Evolutionary conservation across 176 grass and related monocot genomes (phyloP).

Genomic region (Eragrostis curvula): DNA sequence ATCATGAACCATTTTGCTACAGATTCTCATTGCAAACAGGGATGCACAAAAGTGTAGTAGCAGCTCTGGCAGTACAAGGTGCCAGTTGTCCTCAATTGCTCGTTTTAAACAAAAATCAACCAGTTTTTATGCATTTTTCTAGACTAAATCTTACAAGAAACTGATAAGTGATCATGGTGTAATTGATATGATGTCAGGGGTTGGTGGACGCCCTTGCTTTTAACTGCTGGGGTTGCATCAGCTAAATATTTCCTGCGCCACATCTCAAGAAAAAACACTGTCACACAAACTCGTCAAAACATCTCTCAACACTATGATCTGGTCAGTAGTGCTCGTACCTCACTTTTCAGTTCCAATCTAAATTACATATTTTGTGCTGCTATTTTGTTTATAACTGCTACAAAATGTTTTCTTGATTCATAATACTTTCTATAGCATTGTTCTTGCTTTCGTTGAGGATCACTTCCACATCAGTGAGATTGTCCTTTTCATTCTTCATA

Average conservation of each 20-base stretch:
- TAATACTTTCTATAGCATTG: not conserved
- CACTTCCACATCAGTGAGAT: not conserved
- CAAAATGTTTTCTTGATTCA: not conserved
- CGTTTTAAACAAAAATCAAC: not conserved
- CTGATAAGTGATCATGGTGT: not conserved
- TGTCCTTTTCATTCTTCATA: not conserved
- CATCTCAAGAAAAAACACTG: constrained; percentile 69
- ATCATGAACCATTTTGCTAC: constrained; percentile 13
- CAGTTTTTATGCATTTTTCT: not conserved
- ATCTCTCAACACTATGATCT: constrained; percentile 94
- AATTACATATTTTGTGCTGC: not conserved
- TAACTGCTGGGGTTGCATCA: constrained; percentile 75
- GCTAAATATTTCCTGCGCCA: constrained; percentile 86
- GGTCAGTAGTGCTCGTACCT: constrained; percentile 41
- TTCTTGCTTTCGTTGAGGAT: not conserved
- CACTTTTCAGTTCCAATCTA: constrained; percentile 14
- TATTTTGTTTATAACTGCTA: constrained; percentile 11
- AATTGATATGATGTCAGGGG: constrained; percentile 49
- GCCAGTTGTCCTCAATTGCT: not conserved
- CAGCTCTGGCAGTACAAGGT: constrained; percentile 44
- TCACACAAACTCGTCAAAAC: constrained; percentile 82
- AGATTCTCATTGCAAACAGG: constrained; percentile 89
- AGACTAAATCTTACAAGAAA: not conserved
- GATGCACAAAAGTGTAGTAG: constrained; percentile 42
- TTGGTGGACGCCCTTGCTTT: constrained; percentile 86